A percentile compares a stretch with the other conserved stretches of the same genome.
Conservation (phyloP, 495 filamentous ascomycete species). For the Amphirosellinia nigrospora region DNA sequence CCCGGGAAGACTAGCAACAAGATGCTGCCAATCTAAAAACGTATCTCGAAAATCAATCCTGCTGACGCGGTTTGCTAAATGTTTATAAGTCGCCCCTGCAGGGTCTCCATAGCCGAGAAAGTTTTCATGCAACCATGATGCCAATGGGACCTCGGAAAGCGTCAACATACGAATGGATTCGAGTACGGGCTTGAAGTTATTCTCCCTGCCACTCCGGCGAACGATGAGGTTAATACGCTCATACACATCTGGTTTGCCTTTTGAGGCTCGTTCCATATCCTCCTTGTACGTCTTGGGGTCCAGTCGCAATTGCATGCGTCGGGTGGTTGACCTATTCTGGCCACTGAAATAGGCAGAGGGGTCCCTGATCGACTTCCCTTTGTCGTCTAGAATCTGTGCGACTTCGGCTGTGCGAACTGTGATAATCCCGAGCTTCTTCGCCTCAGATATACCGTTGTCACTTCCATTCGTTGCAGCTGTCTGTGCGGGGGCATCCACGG, state of each 20-base stretch:
- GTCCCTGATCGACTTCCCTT: constrained; percentile 77
- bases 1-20: constrained; percentile 84
- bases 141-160: constrained; percentile 83
- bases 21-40: constrained; percentile 93
- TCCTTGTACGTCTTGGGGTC: constrained; percentile 80
- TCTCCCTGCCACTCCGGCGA: constrained; percentile 84
- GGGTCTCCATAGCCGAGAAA: constrained; percentile 97
- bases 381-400: constrained; percentile 86
- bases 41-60: constrained; percentile 91
- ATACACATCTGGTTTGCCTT: constrained; percentile 78
- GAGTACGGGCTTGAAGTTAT: constrained; percentile 95
- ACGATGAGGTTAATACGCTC: constrained; percentile 86
- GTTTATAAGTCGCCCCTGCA: constrained; percentile 81
- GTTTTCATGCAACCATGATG: constrained; percentile 93
- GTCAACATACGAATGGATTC: constrained; percentile 89
- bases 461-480: constrained; percentile 62
- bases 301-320: constrained; percentile 79
- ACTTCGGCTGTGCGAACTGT: constrained; percentile 84
- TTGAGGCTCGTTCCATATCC: constrained; percentile 69
- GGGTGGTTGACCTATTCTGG: constrained; percentile 54
- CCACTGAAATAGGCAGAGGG: constrained; percentile 49
- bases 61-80: constrained; percentile 76
- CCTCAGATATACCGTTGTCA: constrained; percentile 54
- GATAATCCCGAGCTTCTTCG: constrained; percentile 67
- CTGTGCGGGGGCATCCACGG: constrained; percentile 65